Conservation (phyloP, 768 basidiomycete species). For the Serendipita sp. region DNA sequence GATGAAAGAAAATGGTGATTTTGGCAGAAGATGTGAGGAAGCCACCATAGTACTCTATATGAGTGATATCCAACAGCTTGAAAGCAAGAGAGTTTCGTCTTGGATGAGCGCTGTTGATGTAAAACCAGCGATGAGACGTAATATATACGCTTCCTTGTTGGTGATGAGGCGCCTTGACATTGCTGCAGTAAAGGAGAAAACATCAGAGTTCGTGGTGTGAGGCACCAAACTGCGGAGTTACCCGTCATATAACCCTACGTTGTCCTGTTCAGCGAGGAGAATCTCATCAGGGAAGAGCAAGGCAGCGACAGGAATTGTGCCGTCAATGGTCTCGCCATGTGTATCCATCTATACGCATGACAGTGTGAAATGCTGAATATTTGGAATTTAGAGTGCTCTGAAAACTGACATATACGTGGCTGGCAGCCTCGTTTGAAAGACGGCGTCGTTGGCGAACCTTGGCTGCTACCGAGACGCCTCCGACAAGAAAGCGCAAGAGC, state of each 20-base stretch:
- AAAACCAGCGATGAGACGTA: conserved; percentile 77
- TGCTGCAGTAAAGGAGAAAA: conserved; percentile 26
- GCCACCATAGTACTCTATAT: conserved; percentile 80
- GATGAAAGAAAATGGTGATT: conserved; percentile 55
- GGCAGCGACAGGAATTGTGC: conserved; percentile 61
- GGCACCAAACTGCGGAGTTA: conserved; percentile 17
- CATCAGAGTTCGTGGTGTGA: background rate
- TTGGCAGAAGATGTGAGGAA: conserved; percentile 83
- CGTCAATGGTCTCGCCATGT: conserved; percentile 38
- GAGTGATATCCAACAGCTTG: conserved; percentile 44
- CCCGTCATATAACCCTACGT: conserved; percentile 88
- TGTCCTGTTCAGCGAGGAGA: conserved; percentile 52
- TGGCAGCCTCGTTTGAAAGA: too few relatives aligned
- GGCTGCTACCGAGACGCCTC: too few relatives aligned
- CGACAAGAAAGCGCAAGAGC: too few relatives aligned
- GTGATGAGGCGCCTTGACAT: conserved; percentile 66
- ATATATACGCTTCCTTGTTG: conserved; percentile 58
- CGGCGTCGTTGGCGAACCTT: too few relatives aligned
- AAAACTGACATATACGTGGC: too few relatives aligned
- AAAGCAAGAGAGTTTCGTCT: conserved; percentile 48
- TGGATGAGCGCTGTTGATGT: conserved; percentile 40
- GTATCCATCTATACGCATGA: conserved; percentile 4
- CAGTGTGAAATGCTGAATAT: too few relatives aligned
- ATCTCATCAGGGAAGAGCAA: conserved; percentile 71
- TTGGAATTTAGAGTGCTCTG: too few relatives aligned